Base-by-base conservation (phyloP, 1,284 basidiomycete genomes). In the Ceratobasidium theobromae region DNA sequence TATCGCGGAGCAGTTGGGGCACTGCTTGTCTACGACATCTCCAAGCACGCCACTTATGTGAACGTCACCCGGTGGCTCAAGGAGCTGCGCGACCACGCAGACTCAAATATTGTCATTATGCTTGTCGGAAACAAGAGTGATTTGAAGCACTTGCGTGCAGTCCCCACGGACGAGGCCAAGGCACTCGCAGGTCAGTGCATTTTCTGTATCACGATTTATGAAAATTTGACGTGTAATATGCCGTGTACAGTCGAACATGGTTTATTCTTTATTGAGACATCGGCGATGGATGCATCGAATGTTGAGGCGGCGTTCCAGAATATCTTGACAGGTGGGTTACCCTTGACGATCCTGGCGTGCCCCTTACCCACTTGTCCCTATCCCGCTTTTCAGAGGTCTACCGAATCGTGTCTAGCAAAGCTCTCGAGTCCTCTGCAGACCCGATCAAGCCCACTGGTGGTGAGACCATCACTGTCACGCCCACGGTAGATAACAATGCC, bases 31-130 rank as follows among this genome's bases (percentile, higher is more conserved):
- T 95, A 95, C 78, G 93, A 95, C 74, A 95, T 96, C 74, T 87
- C 93, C 70, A 95, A 99, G 80, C 95, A 97, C 76, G 87, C 87
- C 68, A 98, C 96, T 46, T 99, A 95, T 76, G 90, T 89, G 76
- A 98, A 96, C 76, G 95, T 99, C 53, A 91, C 88, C 65, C 87
- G 96, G 76, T 99, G 96, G 96, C 83, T 99, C 80, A 99, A 99
- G 83, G 97, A 99, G 79, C 83, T 99, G 53, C 87, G 95, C 68
- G 93, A 95, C 76, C 93, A 95, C 73, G 93, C 93, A 40, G 93
- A 95, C 76, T 88, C 90, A 67, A 95, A 91, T 82, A 94, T 95
- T 71, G 92, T 93, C 66, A 95, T 95, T 76, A 95, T 95, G 92
- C 85, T 96, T 53, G 93, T 81, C 33, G 80, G 80, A 53, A 81